Percentiles rank a stretch among this genome's conserved stretches.
phyloP scores from a whole-genome alignment of 1,284 basidiomycete species.

The Ustilago bromivora region DNA sequence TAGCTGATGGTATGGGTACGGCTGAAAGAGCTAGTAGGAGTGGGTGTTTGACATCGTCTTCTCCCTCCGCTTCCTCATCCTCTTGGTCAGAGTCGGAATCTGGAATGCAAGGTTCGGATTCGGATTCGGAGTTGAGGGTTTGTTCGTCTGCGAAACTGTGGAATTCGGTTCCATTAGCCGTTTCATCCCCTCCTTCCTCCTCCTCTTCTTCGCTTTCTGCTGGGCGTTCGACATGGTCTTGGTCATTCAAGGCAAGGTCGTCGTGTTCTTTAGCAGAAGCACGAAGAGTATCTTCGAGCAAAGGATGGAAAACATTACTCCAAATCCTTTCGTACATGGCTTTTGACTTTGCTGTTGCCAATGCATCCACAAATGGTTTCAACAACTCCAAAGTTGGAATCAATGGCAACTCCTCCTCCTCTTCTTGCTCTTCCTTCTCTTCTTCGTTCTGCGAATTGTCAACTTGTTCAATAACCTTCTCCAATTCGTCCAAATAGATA shows the following conservation, averaged over 20 bases:
- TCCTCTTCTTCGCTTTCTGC: conserved; percentile 27
- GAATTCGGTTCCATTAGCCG: conserved; percentile 31
- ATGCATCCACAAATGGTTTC: conserved; percentile 77
- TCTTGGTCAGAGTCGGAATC: conserved; percentile 7
- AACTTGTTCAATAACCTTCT: conserved; percentile 75
- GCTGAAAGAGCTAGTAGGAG: conserved; percentile 42
- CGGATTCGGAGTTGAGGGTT: conserved; percentile 20
- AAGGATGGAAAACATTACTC: conserved; percentile 76
- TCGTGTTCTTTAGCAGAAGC: conserved; percentile 22
- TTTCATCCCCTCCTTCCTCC: conserved; percentile 40
- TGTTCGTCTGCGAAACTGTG: conserved; percentile 42
- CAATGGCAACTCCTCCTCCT: conserved; percentile 30
- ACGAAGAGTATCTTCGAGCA: conserved; percentile 69
- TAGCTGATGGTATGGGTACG: conserved; percentile 24
- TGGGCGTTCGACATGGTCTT: conserved; percentile 16
- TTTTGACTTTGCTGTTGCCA: conserved; percentile 77
- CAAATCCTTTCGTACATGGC: conserved; percentile 79
- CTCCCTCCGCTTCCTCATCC: conserved; percentile 17
- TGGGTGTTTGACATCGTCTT: conserved; percentile 34
- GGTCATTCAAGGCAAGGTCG: conserved; percentile 10
- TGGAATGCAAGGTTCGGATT: conserved; percentile 18
- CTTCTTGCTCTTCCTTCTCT: conserved; percentile 8
- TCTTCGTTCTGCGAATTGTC: neutral
- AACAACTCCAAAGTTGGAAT: conserved; percentile 76
- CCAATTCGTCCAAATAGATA: conserved; percentile 89